phyloP scores from a whole-genome alignment of 169 alveolate species.

The Babesia caballi region DNA sequence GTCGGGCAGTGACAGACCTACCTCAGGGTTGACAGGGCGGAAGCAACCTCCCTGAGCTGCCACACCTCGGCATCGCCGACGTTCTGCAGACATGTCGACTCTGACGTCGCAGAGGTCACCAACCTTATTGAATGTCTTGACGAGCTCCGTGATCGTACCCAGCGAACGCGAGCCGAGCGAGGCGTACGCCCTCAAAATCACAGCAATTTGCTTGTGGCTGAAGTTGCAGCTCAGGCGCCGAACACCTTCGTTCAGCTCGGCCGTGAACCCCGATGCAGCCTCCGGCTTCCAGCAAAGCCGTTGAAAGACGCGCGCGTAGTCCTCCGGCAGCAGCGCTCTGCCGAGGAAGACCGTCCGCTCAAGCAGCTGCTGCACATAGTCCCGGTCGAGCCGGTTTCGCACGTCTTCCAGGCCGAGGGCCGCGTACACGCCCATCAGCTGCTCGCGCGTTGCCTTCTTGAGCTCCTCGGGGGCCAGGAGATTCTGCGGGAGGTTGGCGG shows the following conservation, averaged over 20 bases:
- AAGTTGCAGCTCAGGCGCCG: conserved; percentile 18
- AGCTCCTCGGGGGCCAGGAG: conserved; percentile 35
- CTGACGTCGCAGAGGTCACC: neutral
- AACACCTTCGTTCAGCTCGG: conserved; percentile 21
- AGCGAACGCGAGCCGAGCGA: conserved; percentile 34
- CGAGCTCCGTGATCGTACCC: conserved; percentile 31
- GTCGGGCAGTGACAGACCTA: neutral
- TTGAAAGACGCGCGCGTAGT: conserved; percentile 17
- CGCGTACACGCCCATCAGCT: conserved; percentile 17
- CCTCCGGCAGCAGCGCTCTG: conserved; percentile 43
- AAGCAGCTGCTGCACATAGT: conserved; percentile 24
- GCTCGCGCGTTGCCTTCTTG: conserved; percentile 17
- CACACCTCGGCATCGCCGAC: conserved; percentile 35
- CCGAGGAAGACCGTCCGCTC: conserved; percentile 24
- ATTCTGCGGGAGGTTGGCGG: neutral
- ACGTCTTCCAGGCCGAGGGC: conserved; percentile 15
- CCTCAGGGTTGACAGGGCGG: conserved; percentile 53
- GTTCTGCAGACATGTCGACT: neutral
- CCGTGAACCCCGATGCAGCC: conserved; percentile 1
- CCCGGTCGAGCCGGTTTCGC: conserved; percentile 4
- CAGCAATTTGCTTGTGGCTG: conserved; percentile 44
- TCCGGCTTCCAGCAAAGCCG: neutral
- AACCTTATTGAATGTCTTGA: conserved; percentile 48
- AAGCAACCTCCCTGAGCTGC: conserved; percentile 48
- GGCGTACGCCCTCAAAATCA: conserved; percentile 34